A percentile compares a stretch with the other conserved stretches of the same genome.
Evolutionary conservation across 768 basidiomycete species (phyloP).

Genomic region (Suillus alpinus): DNA sequence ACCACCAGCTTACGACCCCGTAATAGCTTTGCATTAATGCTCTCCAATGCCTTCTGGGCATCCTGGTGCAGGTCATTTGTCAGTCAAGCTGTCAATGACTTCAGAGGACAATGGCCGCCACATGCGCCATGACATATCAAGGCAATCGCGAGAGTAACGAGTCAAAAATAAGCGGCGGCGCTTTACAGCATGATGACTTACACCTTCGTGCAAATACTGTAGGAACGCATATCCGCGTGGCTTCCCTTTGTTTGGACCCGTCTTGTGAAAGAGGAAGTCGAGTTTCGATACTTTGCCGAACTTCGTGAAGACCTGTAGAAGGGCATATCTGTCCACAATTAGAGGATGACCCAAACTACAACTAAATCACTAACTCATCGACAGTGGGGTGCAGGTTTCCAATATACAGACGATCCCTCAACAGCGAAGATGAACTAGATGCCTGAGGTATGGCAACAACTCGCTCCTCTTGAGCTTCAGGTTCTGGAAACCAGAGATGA

Average conservation of each 20-base stretch:
- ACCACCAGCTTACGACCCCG: conserved; percentile 87
- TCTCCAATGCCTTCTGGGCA: conserved; percentile 70
- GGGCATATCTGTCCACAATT: conserved; percentile 59
- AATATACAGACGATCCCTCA: conserved; percentile 81
- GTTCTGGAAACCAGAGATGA: conserved; percentile 33
- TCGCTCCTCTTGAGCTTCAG: conserved; percentile 14
- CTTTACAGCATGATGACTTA: conserved; percentile 44
- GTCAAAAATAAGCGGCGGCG: conserved; percentile 27
- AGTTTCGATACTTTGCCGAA: conserved; percentile 91
- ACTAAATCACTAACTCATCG: conserved; percentile 65
- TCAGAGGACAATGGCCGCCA: neutral
- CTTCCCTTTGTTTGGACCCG: conserved; percentile 84
- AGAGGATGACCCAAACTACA: conserved; percentile 7
- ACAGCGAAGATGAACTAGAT: conserved; percentile 27
- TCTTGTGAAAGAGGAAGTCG: conserved; percentile 95
- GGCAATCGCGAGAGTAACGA: conserved; percentile 10
- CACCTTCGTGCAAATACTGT: conserved; percentile 76
- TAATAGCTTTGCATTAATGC: conserved; percentile 75
- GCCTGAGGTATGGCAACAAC: conserved; percentile 3
- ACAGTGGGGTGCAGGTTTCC: conserved; percentile 87
- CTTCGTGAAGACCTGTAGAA: conserved; percentile 88
- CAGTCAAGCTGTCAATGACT: conserved; percentile 1
- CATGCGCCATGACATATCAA: neutral
- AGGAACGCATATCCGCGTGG: conserved; percentile 95
- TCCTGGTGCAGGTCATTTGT: conserved; percentile 53